Conservation (phyloP, 345 rosid genomes). For the Theobroma cacao region DNA sequence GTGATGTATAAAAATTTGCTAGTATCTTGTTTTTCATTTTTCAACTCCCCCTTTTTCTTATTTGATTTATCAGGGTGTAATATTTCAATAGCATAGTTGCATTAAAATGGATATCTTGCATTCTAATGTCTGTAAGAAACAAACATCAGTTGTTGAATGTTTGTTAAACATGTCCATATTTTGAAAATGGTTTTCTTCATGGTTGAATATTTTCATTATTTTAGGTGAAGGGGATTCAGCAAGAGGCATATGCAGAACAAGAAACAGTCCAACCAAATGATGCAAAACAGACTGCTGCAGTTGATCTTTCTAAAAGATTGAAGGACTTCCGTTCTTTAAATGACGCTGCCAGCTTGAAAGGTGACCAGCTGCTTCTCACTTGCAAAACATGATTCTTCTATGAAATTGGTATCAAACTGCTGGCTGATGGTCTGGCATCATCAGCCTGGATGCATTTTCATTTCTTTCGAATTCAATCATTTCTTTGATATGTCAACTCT, state of each 20-base stretch:
- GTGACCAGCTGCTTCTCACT: constrained; percentile 26
- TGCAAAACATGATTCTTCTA: neutral
- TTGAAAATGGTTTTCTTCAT: neutral
- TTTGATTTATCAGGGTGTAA: neutral
- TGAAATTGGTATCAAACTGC: neutral
- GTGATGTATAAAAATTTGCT: neutral
- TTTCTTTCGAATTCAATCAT: neutral
- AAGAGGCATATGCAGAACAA: constrained; percentile 52
- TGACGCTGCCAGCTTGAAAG: constrained; percentile 77
- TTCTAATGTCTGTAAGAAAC: neutral
- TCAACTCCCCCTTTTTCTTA: neutral
- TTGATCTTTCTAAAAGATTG: constrained; percentile 88
- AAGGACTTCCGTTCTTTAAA: constrained; percentile 58
- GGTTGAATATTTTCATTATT: constrained; percentile 6
- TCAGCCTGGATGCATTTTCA: neutral
- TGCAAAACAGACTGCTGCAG: constrained; percentile 61
- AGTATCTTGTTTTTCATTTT: neutral
- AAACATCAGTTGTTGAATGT: neutral
- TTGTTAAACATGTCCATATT: neutral
- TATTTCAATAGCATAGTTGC: neutral
- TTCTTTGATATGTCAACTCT: neutral
- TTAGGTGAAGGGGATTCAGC: constrained; percentile 86
- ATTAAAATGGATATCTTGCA: neutral
- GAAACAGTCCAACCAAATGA: constrained; percentile 51
- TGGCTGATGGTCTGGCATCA: neutral